These are phyloP conservation scores for Hanseniaspora valbyensis DNA, from an alignment of 805 yeast species.

Conservation along the genomic window DNA sequence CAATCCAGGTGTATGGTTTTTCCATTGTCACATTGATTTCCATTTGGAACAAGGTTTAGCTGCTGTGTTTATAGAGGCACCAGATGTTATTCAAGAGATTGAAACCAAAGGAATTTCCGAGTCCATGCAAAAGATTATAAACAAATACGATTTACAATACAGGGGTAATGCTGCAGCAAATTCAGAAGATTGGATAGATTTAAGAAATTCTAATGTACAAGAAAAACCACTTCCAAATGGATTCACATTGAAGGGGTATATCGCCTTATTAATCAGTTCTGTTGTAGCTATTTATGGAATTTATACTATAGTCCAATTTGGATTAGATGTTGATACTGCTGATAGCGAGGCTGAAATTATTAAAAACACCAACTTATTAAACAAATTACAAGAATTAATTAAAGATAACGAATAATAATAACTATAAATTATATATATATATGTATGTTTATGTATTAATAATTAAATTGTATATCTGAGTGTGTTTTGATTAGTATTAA, in stretches of 20 bases:
- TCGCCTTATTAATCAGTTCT: constrained; percentile 48
- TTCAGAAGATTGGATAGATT: constrained; percentile 41
- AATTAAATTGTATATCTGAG: too few species aligned
- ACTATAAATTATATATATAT: too few species aligned
- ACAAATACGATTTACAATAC: constrained; percentile 34
- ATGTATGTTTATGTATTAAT: too few species aligned
- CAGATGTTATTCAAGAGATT: constrained; percentile 38
- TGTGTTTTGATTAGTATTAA: too few species aligned
- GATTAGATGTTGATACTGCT: constrained; percentile 43
- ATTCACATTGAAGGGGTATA: constrained; percentile 58
- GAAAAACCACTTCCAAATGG: constrained; percentile 55
- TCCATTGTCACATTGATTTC: constrained; percentile 88
- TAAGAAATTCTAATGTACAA: constrained; percentile 52
- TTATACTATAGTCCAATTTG: constrained; percentile 48
- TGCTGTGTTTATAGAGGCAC: constrained; percentile 60
- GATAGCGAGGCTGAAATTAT: background rate
- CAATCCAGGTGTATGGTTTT: constrained; percentile 90
- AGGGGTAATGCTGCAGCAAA: constrained; percentile 71
- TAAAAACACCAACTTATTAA: background rate
- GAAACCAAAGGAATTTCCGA: constrained; percentile 28
- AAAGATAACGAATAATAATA: background rate
- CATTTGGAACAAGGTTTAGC: constrained; percentile 77
- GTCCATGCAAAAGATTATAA: constrained; percentile 43
- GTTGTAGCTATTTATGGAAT: constrained; percentile 51
- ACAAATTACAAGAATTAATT: background rate